Conservation (phyloP, 2,329 filamentous ascomycete genomes). For the Hypomyces rosellus region DNA sequence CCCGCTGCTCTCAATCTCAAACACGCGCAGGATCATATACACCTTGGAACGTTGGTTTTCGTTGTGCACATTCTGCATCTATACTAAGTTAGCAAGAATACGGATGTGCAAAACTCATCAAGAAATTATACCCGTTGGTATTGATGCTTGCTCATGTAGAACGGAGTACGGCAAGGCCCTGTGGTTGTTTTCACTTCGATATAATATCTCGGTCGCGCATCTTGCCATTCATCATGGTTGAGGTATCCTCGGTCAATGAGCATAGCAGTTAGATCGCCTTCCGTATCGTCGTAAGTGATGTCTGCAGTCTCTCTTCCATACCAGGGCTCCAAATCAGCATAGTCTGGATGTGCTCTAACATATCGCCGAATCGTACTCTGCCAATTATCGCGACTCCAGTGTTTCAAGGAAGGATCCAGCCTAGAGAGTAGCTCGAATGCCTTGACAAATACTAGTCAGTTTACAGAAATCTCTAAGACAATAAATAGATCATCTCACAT, state of each 20-base stretch:
- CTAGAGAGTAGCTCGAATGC: constrained; percentile 33
- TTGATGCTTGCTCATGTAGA: constrained; percentile 40
- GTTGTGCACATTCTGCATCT: too few relatives aligned
- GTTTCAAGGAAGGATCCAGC: constrained; percentile 18
- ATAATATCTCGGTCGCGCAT: constrained; percentile 30
- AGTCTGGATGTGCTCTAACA: constrained; percentile 29
- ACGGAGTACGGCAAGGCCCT: constrained; percentile 27
- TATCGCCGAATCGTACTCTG: constrained; percentile 38
- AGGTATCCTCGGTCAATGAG: constrained; percentile 14
- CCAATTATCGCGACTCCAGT: constrained; percentile 37
- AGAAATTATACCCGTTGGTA: constrained; percentile 18
- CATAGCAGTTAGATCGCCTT: constrained; percentile 10
- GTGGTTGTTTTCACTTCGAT: constrained; percentile 32
- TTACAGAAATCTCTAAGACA: background rate
- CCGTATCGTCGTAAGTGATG: constrained; percentile 32
- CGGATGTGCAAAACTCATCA: too few relatives aligned
- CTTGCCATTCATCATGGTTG: constrained; percentile 12
- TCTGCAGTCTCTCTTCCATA: constrained; percentile 37
- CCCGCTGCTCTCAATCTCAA: too few relatives aligned
- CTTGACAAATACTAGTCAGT: constrained; percentile 17
- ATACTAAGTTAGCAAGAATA: too few relatives aligned
- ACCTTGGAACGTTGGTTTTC: too few relatives aligned
- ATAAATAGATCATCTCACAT: constrained; percentile 1
- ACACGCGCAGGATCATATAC: too few relatives aligned
- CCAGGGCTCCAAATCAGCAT: constrained; percentile 33